A percentile compares a stretch with the other conserved stretches of the same genome.
Conservation (phyloP, 345 rosid species). For the Eucalyptus marginata region DNA sequence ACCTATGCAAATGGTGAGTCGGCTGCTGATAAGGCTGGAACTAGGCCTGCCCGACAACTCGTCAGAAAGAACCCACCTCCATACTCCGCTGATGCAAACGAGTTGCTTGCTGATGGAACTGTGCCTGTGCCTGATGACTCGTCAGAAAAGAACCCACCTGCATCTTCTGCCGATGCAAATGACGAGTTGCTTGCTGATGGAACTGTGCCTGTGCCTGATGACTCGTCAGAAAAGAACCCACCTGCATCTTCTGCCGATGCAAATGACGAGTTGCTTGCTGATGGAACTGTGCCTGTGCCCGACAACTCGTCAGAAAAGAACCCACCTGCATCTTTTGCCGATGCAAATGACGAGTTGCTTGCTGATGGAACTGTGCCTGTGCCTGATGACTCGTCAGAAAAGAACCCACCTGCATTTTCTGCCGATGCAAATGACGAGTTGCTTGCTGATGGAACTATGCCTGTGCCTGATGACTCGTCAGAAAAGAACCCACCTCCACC, state of each 20-base stretch:
- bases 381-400: background rate
- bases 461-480: background rate
- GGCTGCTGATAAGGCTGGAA: background rate
- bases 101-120: too few relatives aligned
- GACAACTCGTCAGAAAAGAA: background rate
- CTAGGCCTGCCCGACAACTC: background rate
- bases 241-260: background rate
- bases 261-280: background rate
- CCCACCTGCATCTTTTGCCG: background rate
- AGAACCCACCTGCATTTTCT: background rate
- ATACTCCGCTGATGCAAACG: background rate
- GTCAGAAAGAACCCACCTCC: background rate
- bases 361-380: background rate
- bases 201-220: too few relatives aligned
- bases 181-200: too few relatives aligned
- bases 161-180: too few relatives aligned
- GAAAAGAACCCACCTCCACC: background rate
- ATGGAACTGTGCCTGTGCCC: background rate
- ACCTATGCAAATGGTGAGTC: background rate
- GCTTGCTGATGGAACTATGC: background rate
- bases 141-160: too few relatives aligned
- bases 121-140: too few relatives aligned
- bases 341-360: background rate
- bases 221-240: background rate
- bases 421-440: background rate